Conservation (phyloP, 495 filamentous ascomycete genomes). For the Neurospora sp. region DNA sequence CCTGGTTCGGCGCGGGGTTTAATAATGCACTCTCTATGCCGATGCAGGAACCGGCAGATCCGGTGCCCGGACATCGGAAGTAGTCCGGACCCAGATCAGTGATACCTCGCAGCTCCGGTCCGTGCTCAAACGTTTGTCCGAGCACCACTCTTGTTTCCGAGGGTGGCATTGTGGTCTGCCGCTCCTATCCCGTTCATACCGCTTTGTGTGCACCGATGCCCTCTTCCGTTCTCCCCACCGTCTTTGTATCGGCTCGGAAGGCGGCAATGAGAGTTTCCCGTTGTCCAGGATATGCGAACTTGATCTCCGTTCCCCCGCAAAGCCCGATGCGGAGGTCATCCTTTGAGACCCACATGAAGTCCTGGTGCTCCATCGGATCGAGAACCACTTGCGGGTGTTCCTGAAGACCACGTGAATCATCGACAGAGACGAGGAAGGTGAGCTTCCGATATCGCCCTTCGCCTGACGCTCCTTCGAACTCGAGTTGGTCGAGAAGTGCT, state of each 20-base stretch:
- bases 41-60: neutral
- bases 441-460: slow-evolving; percentile 22
- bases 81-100: neutral
- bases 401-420: neutral
- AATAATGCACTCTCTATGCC: neutral
- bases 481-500: slow-evolving; percentile 17
- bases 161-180: neutral
- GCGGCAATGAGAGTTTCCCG: slow-evolving; percentile 14
- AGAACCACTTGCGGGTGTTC: slow-evolving; percentile 18
- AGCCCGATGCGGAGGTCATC: slow-evolving; percentile 17
- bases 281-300: slow-evolving; percentile 23
- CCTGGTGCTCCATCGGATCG: slow-evolving; percentile 26
- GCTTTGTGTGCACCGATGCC: neutral
- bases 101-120: neutral
- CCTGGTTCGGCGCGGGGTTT: neutral
- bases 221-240: no score
- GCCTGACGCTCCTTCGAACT: slow-evolving; percentile 6
- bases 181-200: neutral
- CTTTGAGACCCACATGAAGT: slow-evolving; percentile 28
- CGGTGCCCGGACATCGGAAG: neutral
- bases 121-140: neutral
- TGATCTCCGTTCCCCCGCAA: slow-evolving; percentile 18
- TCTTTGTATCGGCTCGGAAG: slow-evolving; percentile 5
- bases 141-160: neutral
- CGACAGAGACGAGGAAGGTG: slow-evolving; percentile 23